A percentile compares a stretch with the other conserved stretches of the same genome.
Evolutionary conservation across 202 grass and related monocot genomes (phyloP).

Genomic region (Schoenoplectus tabernaemontani): DNA sequence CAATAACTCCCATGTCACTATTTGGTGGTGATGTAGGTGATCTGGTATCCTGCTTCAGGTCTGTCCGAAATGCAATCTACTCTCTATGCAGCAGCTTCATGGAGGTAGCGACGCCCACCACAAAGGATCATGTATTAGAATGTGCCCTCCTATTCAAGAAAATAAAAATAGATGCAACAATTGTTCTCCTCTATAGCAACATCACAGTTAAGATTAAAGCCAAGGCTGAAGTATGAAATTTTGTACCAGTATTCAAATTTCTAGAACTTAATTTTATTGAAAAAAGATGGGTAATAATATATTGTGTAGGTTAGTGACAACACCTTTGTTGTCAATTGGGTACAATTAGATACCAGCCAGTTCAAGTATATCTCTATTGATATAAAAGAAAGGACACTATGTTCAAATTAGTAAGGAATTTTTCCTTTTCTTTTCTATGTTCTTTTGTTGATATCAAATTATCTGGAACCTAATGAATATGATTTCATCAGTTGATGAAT

Average conservation of each 20-base stretch:
- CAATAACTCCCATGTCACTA: constrained; percentile 44
- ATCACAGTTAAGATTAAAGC: constrained; percentile 83
- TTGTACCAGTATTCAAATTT: neutral
- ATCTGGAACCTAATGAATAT: neutral
- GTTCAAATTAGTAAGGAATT: neutral
- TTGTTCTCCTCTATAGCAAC: constrained; percentile 61
- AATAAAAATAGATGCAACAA: constrained; percentile 22
- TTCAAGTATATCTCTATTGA: neutral
- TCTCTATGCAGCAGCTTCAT: constrained; percentile 29
- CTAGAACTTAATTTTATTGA: neutral
- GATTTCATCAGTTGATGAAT: neutral
- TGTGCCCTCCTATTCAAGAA: constrained; percentile 52
- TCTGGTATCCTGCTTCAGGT: constrained; percentile 21
- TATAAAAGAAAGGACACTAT: neutral
- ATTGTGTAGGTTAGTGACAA: neutral
- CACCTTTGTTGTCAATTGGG: neutral
- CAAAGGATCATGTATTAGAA: constrained; percentile 62
- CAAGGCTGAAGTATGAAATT: constrained; percentile 63
- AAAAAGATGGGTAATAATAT: too few species aligned
- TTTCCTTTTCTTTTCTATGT: neutral
- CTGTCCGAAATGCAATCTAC: constrained; percentile 41
- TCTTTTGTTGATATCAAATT: neutral
- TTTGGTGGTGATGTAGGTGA: constrained; percentile 7
- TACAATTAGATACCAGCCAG: neutral
- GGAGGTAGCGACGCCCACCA: constrained; percentile 46